Base-by-base conservation (phyloP, 768 basidiomycete genomes). In the Ramaria sp. region DNA sequence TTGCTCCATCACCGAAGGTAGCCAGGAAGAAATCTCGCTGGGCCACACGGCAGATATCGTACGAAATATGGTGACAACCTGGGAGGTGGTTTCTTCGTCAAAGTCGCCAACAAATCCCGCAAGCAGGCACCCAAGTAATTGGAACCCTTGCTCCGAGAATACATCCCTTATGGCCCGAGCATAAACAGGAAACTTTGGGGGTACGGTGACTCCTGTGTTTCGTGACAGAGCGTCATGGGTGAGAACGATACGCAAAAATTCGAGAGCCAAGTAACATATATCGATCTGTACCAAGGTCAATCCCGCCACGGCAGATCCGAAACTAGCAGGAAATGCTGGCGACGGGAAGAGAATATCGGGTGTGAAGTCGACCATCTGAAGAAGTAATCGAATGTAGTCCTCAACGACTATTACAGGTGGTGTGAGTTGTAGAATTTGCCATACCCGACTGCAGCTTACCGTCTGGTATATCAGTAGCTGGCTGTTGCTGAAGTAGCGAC, bases 301-400 rank as follows among this genome's bases (percentile, higher is more conserved):
- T 34, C 88, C 82, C 11, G 84, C 78, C 73, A 95, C 79, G 31
- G 82, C 73, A 45, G 83, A 82, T 37, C 81, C 79, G 71, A 96
- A 88, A 10, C 86, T 85, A 50, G 83, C 67, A 5, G 88, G 82
- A 69, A 97, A 89, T 12, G 81, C 76, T 6, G 85, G 73, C 1
- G 90, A 89, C 59, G 82, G 75, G 72, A 95, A 87, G 61, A 93
- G 80, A 43, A 89, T 72, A 52, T 87, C 82, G 5, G 95, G 91
- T 0, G 79, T 74, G 61, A 77, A 70, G 43, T 83, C 79, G 50
- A 84, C 69, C 64, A 93, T 73, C 61, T 83, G 82, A 54, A 84
- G 69, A 13, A 91, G 71, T 70, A 92, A 77, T 60, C 91, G 92
- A 52, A 92, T 66, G 62, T 94, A 98, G 66, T 99, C 96, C 68